A percentile compares a stretch with the other conserved stretches of the same genome.
Evolutionary conservation across 805 yeast genomes (phyloP).

Genomic region (Diddensiella caesifluorescens): DNA sequence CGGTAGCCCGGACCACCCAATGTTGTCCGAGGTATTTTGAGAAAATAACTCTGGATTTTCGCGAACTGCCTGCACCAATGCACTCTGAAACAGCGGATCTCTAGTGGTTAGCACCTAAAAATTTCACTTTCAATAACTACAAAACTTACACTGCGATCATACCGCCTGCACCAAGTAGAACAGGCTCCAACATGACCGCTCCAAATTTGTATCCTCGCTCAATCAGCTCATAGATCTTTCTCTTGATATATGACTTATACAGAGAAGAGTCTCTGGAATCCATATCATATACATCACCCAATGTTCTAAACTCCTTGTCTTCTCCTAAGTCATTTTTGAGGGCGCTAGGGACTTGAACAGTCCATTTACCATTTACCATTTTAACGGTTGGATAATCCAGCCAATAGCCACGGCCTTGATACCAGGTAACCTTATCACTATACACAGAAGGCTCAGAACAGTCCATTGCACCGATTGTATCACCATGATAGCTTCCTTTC

Average conservation of each 20-base stretch:
- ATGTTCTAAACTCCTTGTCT: constrained; percentile 8
- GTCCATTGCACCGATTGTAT: constrained; percentile 27
- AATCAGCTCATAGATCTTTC: constrained; percentile 10
- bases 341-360: constrained; percentile 16
- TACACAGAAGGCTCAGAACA: constrained; percentile 25
- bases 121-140: too few species aligned
- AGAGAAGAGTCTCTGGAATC: constrained; percentile 9
- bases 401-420: constrained; percentile 24
- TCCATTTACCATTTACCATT: constrained; percentile 21
- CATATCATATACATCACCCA: constrained; percentile 17
- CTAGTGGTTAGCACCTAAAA: constrained; percentile 6
- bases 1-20: constrained; percentile 24
- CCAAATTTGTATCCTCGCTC: constrained; percentile 22
- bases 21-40: background rate
- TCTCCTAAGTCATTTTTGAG: constrained; percentile 10
- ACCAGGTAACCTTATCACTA: constrained; percentile 25
- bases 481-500: constrained; percentile 27
- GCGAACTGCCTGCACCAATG: constrained; percentile 22
- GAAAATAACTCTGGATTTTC: constrained; percentile 13
- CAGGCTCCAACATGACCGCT: constrained; percentile 26
- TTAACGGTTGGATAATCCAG: constrained; percentile 24
- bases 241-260: constrained; percentile 16
- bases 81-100: constrained; percentile 24
- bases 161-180: constrained; percentile 27
- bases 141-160: constrained; percentile 21